These are phyloP conservation scores for Wickerhamiella brachini DNA, from an alignment of 805 yeast genomes.

Conservation along the genomic window DNA sequence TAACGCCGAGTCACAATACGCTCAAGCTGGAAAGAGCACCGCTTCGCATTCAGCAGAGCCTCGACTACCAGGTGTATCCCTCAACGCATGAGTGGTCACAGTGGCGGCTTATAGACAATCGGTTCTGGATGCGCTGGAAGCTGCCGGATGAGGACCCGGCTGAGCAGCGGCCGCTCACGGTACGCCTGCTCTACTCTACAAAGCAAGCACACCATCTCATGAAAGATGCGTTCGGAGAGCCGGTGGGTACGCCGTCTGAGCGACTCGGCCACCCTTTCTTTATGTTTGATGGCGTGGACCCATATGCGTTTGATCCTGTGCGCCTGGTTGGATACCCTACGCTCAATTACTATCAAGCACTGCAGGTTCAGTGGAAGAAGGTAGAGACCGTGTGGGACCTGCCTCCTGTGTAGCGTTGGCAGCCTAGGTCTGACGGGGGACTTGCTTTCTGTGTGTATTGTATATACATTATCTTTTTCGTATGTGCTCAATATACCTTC, in stretches of 20 bases:
- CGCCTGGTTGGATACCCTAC: slow-evolving; percentile 15
- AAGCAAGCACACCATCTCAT: not conserved
- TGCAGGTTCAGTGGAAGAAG: slow-evolving; percentile 8
- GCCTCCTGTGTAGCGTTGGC: not conserved
- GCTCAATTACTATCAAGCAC: slow-evolving; percentile 1
- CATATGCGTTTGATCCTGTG: slow-evolving; percentile 1
- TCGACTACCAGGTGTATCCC: slow-evolving; percentile 1
- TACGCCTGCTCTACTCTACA: not conserved
- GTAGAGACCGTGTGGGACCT: not conserved
- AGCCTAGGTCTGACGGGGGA: too few species aligned
- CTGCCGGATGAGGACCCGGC: slow-evolving; percentile 1
- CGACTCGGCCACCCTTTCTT: slow-evolving; percentile 11
- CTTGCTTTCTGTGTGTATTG: too few species aligned
- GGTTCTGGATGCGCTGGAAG: slow-evolving; percentile 17
- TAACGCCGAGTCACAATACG: not conserved
- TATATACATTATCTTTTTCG: too few species aligned
- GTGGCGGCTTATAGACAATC: slow-evolving; percentile 13
- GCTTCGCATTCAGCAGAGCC: slow-evolving; percentile 3
- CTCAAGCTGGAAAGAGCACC: slow-evolving; percentile 6
- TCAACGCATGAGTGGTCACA: slow-evolving; percentile 12
- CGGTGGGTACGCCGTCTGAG: not conserved
- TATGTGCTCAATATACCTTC: too few species aligned
- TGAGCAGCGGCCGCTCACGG: not conserved
- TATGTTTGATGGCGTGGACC: slow-evolving; percentile 7
- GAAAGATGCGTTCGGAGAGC: not conserved